Percentiles rank a stretch among this genome's conserved stretches.
These are phyloP conservation scores for Leishmania turanica DNA, from an alignment of 208 protist species.

Conservation along the genomic window DNA sequence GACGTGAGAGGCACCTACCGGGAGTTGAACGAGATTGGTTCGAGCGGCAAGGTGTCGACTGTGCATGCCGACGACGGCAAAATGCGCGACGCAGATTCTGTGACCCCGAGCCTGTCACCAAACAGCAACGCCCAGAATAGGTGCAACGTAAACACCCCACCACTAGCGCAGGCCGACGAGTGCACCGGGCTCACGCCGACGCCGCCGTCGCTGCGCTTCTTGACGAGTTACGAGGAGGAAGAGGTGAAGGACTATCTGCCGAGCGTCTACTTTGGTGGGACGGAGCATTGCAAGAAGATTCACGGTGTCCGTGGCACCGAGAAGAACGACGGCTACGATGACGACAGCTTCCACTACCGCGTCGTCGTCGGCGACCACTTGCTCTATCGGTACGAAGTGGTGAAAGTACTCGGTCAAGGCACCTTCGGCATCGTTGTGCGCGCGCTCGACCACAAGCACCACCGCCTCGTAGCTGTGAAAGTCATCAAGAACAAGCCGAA, in stretches of 20 bases:
- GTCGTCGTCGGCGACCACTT: constrained; percentile 93
- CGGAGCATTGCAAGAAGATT: constrained; percentile 61
- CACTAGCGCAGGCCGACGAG: constrained; percentile 11
- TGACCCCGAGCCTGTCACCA: constrained; percentile 1
- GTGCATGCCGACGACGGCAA: background rate
- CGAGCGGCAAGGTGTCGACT: constrained; percentile 5
- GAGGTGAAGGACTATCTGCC: constrained; percentile 67
- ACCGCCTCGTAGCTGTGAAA: constrained; percentile 76
- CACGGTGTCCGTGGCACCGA: constrained; percentile 35
- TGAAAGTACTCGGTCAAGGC: constrained; percentile 80
- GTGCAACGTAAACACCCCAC: constrained; percentile 28
- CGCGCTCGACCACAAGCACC: constrained; percentile 68
- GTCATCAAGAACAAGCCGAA: constrained; percentile 84
- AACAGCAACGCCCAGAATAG: constrained; percentile 10
- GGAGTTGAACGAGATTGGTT: background rate
- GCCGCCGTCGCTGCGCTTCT: constrained; percentile 32
- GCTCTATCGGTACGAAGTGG: constrained; percentile 90
- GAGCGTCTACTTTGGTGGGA: constrained; percentile 71
- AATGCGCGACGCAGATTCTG: constrained; percentile 12
- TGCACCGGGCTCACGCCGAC: constrained; percentile 23
- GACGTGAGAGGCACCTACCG: constrained; percentile 11
- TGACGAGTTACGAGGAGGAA: constrained; percentile 69
- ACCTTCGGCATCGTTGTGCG: constrained; percentile 92
- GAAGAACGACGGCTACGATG: constrained; percentile 94
- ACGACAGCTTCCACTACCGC: constrained; percentile 93